phyloP scores from a whole-genome alignment of 2,329 filamentous ascomycete genomes.

The Colletotrichum neosansevieriae region DNA sequence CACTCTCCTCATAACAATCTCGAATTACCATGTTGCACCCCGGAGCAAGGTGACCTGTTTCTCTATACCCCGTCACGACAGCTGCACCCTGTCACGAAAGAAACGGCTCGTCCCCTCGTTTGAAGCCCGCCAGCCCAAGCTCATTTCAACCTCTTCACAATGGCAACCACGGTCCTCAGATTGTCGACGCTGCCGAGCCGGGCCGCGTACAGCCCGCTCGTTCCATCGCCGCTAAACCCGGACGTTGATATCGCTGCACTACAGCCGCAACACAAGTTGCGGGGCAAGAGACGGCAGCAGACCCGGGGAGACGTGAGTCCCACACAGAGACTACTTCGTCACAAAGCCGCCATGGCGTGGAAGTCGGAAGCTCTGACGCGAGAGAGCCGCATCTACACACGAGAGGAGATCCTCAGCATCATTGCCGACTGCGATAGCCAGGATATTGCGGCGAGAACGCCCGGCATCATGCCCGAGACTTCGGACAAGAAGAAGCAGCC shows the following conservation, averaged over 20 bases:
- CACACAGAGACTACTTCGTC: constrained; percentile 55
- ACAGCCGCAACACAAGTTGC: constrained; percentile 40
- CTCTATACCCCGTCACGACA: not conserved
- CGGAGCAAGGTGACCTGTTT: constrained; percentile 16
- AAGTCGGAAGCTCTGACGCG: constrained; percentile 43
- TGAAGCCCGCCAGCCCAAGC: not conserved
- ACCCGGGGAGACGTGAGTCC: constrained; percentile 50
- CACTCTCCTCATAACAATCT: not conserved
- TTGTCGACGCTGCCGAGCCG: constrained; percentile 37
- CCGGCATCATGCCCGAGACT: constrained; percentile 15
- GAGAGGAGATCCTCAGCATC: constrained; percentile 37
- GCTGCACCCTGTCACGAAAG: not conserved
- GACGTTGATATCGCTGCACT: constrained; percentile 28
- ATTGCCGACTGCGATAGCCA: constrained; percentile 37
- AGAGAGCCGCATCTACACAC: constrained; percentile 34
- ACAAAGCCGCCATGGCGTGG: constrained; percentile 58
- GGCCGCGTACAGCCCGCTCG: constrained; percentile 44
- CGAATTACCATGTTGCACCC: constrained; percentile 11
- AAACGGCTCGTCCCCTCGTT: constrained; percentile 13
- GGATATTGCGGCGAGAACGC: constrained; percentile 26
- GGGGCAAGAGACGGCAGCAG: constrained; percentile 39
- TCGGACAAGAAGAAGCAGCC: constrained; percentile 27
- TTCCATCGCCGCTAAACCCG: constrained; percentile 48
- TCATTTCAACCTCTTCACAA: not conserved
- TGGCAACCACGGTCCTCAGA: constrained; percentile 12